Evolutionary conservation across 2,329 filamentous ascomycete species (phyloP).

Genomic region (Ceratocystis papillata): DNA sequence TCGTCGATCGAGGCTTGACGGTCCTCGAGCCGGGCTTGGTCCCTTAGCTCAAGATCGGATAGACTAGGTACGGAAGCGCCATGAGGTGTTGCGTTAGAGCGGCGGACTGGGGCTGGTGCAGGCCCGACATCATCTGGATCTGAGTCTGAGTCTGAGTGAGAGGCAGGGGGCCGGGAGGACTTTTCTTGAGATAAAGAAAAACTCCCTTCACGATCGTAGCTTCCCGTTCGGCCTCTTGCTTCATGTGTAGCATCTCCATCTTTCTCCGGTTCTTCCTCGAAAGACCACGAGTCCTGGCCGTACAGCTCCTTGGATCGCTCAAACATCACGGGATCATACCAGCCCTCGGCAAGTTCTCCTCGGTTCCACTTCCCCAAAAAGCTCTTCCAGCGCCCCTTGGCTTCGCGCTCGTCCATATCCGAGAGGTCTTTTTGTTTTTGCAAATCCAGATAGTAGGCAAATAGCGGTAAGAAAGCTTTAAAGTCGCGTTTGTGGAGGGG

Average conservation of each 20-base stretch:
- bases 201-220: background rate
- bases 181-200: background rate
- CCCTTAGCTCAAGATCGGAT: conserved; percentile 59
- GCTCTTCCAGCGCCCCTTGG: conserved; percentile 82
- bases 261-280: background rate
- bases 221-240: background rate
- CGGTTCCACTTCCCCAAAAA: conserved; percentile 88
- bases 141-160: conserved; percentile 24
- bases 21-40: conserved; percentile 42
- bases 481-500: conserved; percentile 59
- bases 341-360: conserved; percentile 74
- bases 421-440: conserved; percentile 68
- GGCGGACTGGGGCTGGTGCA: conserved; percentile 25
- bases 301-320: conserved; percentile 24
- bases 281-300: conserved; percentile 12
- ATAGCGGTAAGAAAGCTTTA: conserved; percentile 55
- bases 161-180: background rate
- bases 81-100: conserved; percentile 31
- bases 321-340: conserved; percentile 77
- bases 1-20: conserved; percentile 38
- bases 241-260: background rate
- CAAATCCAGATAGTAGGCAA: conserved; percentile 75
- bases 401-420: conserved; percentile 61
- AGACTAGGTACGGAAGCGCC: conserved; percentile 58
- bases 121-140: conserved; percentile 23